A percentile compares a stretch with the other conserved stretches of the same genome.
Evolutionary conservation across 176 grass and related monocot species (phyloP).

Genomic region (Cenchrus americanus): DNA sequence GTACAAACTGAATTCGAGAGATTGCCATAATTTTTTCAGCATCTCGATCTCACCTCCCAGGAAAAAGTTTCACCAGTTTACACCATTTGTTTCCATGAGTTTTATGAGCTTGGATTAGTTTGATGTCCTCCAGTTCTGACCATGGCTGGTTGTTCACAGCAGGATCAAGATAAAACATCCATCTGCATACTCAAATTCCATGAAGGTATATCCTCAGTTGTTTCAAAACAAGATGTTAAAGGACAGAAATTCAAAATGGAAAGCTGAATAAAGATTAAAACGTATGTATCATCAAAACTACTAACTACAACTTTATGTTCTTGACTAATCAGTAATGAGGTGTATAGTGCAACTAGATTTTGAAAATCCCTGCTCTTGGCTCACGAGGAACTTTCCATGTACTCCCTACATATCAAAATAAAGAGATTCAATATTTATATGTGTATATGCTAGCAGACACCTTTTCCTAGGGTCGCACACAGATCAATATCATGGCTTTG

Average conservation of each 20-base stretch:
- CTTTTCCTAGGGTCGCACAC: too few species aligned
- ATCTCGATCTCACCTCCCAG: constrained; percentile 58
- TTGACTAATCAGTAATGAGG: background rate
- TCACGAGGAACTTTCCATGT: background rate
- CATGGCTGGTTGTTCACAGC: constrained; percentile 59
- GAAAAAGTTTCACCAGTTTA: constrained; percentile 52
- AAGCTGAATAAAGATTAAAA: background rate
- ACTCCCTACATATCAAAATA: too few species aligned
- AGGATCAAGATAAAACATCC: constrained; percentile 48
- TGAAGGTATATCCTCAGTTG: background rate
- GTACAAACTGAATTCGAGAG: constrained; percentile 4
- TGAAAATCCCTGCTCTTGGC: background rate
- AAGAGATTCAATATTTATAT: too few species aligned
- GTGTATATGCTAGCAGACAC: too few species aligned
- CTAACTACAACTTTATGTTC: background rate
- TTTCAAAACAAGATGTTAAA: constrained; percentile 2
- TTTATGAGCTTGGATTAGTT: constrained; percentile 60
- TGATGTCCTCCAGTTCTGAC: constrained; percentile 57
- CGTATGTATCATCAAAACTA: constrained; percentile 18
- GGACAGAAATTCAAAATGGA: constrained; percentile 5
- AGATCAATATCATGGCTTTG: too few species aligned
- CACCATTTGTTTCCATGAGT: constrained; percentile 61
- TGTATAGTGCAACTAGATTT: background rate
- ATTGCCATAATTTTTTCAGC: background rate
- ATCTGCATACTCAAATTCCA: constrained; percentile 37